Percentiles rank a stretch among this genome's conserved stretches.
Conservation (phyloP, 2,329 filamentous ascomycete genomes). For the Ophiosphaerella herpotricha region DNA sequence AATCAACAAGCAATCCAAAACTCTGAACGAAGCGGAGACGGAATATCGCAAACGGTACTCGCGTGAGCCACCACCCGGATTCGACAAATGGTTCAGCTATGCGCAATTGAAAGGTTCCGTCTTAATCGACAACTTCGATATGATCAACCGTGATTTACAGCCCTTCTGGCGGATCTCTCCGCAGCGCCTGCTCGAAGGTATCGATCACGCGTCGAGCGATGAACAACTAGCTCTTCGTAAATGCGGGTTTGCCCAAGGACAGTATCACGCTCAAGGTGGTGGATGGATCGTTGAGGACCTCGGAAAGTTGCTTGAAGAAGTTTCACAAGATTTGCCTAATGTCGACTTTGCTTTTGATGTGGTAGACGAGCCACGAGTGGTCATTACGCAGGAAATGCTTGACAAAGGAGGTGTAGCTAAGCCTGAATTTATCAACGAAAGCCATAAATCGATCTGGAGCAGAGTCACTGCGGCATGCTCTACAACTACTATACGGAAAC, state of each 20-base stretch:
- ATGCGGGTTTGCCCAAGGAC: slow-evolving; percentile 5
- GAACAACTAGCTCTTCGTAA: slow-evolving; percentile 9
- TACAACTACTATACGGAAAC: neutral
- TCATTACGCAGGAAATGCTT: slow-evolving; percentile 8
- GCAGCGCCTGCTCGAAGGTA: slow-evolving; percentile 3
- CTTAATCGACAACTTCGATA: slow-evolving; percentile 59
- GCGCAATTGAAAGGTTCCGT: slow-evolving; percentile 48
- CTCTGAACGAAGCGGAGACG: neutral
- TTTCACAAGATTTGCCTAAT: slow-evolving; percentile 6
- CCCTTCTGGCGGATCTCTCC: slow-evolving; percentile 47
- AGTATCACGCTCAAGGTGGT: slow-evolving; percentile 4
- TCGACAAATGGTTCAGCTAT: slow-evolving; percentile 54
- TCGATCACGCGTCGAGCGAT: slow-evolving; percentile 3
- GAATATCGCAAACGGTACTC: slow-evolving; percentile 55
- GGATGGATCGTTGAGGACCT: slow-evolving; percentile 8
- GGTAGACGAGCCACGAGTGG: slow-evolving; percentile 12
- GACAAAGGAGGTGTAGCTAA: slow-evolving; percentile 4
- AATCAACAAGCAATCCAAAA: too few relatives aligned
- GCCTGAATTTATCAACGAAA: slow-evolving; percentile 2
- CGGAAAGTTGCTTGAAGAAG: slow-evolving; percentile 2
- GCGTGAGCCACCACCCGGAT: slow-evolving; percentile 53
- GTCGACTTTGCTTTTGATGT: slow-evolving; percentile 13
- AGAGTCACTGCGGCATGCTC: neutral
- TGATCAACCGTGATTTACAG: slow-evolving; percentile 46
- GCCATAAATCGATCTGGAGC: slow-evolving; percentile 7